Percentiles rank a stretch among this genome's conserved stretches.
phyloP scores from a whole-genome alignment of 441 rosid species.

The Erodium moschatum region DNA sequence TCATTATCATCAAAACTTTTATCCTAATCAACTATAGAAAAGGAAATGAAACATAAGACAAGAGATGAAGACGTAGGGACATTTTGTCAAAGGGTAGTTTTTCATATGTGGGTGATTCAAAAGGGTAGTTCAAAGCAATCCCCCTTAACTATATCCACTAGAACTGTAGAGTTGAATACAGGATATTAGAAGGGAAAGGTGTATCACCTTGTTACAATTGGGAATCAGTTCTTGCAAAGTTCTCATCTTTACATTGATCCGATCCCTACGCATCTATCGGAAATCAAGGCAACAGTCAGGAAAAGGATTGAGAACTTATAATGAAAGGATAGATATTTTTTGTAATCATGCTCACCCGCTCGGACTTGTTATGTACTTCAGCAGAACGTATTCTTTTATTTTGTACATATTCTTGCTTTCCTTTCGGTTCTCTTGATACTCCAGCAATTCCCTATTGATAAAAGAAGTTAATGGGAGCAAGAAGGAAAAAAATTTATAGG shows the following conservation, averaged over 20 bases:
- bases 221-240: slow-evolving; percentile 2
- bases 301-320: not conserved
- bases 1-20: no score
- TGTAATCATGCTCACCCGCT: not conserved
- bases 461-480: not conserved
- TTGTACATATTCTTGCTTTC: slow-evolving; percentile 3
- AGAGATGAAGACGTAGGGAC: no score
- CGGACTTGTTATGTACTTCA: slow-evolving; percentile 7
- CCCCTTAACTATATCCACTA: no score
- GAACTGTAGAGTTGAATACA: not conserved
- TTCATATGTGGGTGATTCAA: no score
- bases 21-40: no score
- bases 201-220: not conserved
- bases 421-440: not conserved
- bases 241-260: not conserved
- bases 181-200: not conserved
- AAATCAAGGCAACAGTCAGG: not conserved
- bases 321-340: not conserved
- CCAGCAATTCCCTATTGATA: not conserved
- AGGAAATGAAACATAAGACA: no score
- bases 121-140: no score
- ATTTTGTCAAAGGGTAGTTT: no score
- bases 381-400: slow-evolving; percentile 2
- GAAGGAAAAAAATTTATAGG: not conserved
- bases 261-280: not conserved